A percentile compares a stretch with the other conserved stretches of the same genome.
Conservation (phyloP, 805 yeast species). For the Kuraishia cidri region DNA sequence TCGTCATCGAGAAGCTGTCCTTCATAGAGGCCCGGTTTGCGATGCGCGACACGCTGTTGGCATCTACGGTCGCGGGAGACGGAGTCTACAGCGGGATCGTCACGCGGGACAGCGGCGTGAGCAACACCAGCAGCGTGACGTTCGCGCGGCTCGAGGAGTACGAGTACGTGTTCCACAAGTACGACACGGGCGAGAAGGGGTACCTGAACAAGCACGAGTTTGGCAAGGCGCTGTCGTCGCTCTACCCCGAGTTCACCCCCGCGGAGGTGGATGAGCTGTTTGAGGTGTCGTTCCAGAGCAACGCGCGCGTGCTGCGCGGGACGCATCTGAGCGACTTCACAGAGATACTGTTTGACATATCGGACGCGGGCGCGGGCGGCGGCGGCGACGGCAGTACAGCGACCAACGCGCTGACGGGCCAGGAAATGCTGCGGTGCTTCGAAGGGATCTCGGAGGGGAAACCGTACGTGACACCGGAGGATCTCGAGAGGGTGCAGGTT, state of each 20-base stretch:
- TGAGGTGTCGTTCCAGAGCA: background rate
- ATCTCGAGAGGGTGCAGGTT: background rate
- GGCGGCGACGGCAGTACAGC: too few species aligned
- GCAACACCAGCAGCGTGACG: constrained; percentile 20
- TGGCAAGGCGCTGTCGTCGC: constrained; percentile 2
- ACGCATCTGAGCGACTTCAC: background rate
- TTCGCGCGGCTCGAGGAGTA: constrained; percentile 30
- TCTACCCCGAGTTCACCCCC: background rate
- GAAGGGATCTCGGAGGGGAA: background rate
- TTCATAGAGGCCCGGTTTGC: constrained; percentile 31
- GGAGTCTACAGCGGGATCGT: too few species aligned
- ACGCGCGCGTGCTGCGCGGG: background rate
- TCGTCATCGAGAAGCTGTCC: constrained; percentile 27
- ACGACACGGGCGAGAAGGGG: constrained; percentile 24
- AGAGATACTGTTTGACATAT: background rate
- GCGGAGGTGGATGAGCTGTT: background rate
- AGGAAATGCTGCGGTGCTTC: background rate
- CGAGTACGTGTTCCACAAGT: constrained; percentile 32
- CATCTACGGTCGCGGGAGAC: too few species aligned
- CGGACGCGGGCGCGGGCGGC: background rate
- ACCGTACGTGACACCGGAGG: background rate
- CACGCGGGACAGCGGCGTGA: constrained; percentile 2
- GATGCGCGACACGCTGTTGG: constrained; percentile 12
- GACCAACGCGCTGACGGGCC: background rate
- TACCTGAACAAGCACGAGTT: constrained; percentile 31